These are phyloP conservation scores for Aphanomyces cochlioides DNA, from an alignment of 352 stramenopile species.

Conservation along the genomic window DNA sequence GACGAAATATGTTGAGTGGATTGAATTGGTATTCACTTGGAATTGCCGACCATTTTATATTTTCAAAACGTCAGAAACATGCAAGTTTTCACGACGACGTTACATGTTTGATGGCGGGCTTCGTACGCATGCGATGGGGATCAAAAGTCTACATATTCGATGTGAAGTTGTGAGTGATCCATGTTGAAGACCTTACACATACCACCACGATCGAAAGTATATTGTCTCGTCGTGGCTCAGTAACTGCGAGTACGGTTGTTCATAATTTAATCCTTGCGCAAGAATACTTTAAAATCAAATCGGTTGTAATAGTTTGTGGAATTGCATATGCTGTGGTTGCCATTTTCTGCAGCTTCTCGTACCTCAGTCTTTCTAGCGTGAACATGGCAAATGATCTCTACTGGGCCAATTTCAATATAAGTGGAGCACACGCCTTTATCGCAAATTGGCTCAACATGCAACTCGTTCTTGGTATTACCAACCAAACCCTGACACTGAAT, in stretches of 20 bases:
- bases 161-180: not conserved
- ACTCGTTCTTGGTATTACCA: not conserved
- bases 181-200: not conserved
- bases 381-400: not conserved
- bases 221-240: not conserved
- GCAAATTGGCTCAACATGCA: not conserved
- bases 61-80: not conserved
- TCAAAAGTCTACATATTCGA: not conserved
- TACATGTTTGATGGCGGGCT: conserved; percentile 7
- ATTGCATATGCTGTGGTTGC: not conserved
- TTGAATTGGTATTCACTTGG: not conserved
- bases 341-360: not conserved
- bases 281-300: not conserved
- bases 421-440: not conserved
- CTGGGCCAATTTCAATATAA: not conserved
- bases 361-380: not conserved
- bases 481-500: not conserved
- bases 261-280: not conserved
- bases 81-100: not conserved
- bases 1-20: not conserved
- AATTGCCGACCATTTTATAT: not conserved
- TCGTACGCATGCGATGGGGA: not conserved
- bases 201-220: not conserved
- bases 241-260: not conserved
- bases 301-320: not conserved